phyloP scores from a whole-genome alignment of 2,329 filamentous ascomycete genomes.

The Alternaria dauci region DNA sequence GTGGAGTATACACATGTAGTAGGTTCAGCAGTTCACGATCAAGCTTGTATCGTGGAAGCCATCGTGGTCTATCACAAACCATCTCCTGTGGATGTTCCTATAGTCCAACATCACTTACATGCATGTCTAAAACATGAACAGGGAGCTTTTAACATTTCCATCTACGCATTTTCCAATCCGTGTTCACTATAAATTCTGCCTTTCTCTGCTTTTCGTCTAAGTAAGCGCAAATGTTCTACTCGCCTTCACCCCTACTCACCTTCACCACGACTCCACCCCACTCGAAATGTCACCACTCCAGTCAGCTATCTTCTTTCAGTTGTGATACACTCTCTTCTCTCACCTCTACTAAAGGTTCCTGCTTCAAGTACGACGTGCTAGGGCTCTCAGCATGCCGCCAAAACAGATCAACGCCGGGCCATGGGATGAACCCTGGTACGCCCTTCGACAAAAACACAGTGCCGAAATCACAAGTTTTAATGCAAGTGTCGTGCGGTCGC shows the following conservation, averaged over 20 bases:
- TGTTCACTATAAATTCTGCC: background rate
- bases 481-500: too few species aligned
- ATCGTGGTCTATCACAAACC: too few species aligned
- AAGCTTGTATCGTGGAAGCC: background rate
- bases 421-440: constrained; percentile 9
- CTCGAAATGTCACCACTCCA: background rate
- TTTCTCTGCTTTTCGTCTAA: background rate
- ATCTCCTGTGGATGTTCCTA: too few species aligned
- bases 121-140: background rate
- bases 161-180: background rate
- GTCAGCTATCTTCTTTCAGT: background rate
- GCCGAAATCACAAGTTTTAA: background rate
- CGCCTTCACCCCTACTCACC: background rate
- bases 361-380: background rate
- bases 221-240: background rate
- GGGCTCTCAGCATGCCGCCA: background rate
- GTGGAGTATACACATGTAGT: background rate
- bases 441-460: constrained; percentile 6
- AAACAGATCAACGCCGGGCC: background rate
- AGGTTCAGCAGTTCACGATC: background rate
- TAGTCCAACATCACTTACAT: too few species aligned
- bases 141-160: background rate
- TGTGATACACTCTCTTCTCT: background rate
- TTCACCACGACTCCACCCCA: constrained; percentile 4
- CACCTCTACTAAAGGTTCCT: background rate